Conservation (phyloP, 495 filamentous ascomycete species). For the Aspergillus ostianus region DNA sequence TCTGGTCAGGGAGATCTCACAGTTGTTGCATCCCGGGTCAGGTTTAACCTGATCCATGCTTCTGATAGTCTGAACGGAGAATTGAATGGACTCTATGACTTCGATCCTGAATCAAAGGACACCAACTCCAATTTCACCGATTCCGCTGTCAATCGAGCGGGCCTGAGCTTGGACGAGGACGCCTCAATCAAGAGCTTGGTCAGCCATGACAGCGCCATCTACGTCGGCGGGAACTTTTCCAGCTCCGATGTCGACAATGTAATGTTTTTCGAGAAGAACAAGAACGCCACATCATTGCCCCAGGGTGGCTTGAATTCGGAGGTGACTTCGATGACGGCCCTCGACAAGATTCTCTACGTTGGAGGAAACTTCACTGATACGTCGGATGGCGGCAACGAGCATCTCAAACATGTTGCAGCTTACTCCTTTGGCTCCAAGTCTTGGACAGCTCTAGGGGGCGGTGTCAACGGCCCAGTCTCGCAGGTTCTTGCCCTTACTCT, state of each 20-base stretch:
- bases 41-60: conserved; percentile 70
- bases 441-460: conserved; percentile 81
- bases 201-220: conserved; percentile 59
- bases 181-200: conserved; percentile 66
- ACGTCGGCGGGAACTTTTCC: conserved; percentile 83
- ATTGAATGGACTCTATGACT: conserved; percentile 91
- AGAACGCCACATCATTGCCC: conserved; percentile 59
- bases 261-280: conserved; percentile 60
- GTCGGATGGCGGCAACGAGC: conserved; percentile 52
- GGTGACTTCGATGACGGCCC: conserved; percentile 66
- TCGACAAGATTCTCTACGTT: conserved; percentile 69
- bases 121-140: conserved; percentile 60
- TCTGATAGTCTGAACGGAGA: conserved; percentile 46
- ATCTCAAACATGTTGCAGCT: conserved; percentile 69
- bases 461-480: conserved; percentile 77
- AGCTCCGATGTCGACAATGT: conserved; percentile 65
- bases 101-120: conserved; percentile 61
- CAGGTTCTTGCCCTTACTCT: conserved; percentile 72
- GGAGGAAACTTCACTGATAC: conserved; percentile 86
- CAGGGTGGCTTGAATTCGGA: conserved; percentile 79
- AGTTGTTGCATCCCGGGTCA: conserved; percentile 81
- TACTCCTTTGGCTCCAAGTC: conserved; percentile 66
- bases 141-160: conserved; percentile 73
- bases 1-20: conserved; percentile 66
- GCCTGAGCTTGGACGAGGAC: conserved; percentile 58